Evolutionary conservation across 345 rosid species (phyloP).

Genomic region (Leavenworthia alabamica): DNA sequence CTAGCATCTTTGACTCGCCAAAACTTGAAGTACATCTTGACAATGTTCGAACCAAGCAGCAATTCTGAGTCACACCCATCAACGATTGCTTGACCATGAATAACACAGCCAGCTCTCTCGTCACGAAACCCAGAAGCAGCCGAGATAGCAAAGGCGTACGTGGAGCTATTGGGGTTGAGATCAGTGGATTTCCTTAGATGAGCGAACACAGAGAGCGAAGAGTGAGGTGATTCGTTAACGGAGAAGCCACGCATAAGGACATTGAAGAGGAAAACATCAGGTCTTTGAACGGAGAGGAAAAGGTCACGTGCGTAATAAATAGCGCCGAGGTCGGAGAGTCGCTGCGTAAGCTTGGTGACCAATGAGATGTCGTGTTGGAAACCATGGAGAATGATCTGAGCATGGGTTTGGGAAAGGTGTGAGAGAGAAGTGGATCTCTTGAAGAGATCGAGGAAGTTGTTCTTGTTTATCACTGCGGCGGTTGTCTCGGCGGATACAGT

Average conservation of each 20-base stretch:
- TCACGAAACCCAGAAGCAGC: slow-evolving; percentile 42
- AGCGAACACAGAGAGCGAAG: slow-evolving; percentile 44
- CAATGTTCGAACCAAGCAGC: slow-evolving; percentile 54
- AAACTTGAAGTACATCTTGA: slow-evolving; percentile 48
- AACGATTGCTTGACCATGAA: slow-evolving; percentile 48
- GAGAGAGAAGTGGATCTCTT: slow-evolving; percentile 37
- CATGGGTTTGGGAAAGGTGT: slow-evolving; percentile 56
- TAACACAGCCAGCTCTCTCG: slow-evolving; percentile 35
- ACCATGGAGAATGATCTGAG: slow-evolving; percentile 53
- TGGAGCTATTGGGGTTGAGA: slow-evolving; percentile 53
- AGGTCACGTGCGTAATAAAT: slow-evolving; percentile 43
- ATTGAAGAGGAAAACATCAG: slow-evolving; percentile 71
- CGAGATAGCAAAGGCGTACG: slow-evolving; percentile 47
- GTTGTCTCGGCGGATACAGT: slow-evolving; percentile 19
- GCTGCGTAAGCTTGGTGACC: slow-evolving; percentile 66
- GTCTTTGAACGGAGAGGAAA: slow-evolving; percentile 48
- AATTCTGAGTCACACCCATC: slow-evolving; percentile 54
- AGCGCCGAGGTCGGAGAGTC: slow-evolving; percentile 52
- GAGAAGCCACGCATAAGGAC: slow-evolving; percentile 60
- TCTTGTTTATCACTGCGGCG: slow-evolving; percentile 14
- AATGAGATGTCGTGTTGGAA: slow-evolving; percentile 42
- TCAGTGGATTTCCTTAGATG: slow-evolving; percentile 37
- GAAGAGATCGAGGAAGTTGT: slow-evolving; percentile 41
- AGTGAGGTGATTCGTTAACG: slow-evolving; percentile 30
- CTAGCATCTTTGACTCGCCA: slow-evolving; percentile 31